Base-by-base conservation (phyloP, 106 monocot genomes). In the Dactylorhiza incarnata region DNA sequence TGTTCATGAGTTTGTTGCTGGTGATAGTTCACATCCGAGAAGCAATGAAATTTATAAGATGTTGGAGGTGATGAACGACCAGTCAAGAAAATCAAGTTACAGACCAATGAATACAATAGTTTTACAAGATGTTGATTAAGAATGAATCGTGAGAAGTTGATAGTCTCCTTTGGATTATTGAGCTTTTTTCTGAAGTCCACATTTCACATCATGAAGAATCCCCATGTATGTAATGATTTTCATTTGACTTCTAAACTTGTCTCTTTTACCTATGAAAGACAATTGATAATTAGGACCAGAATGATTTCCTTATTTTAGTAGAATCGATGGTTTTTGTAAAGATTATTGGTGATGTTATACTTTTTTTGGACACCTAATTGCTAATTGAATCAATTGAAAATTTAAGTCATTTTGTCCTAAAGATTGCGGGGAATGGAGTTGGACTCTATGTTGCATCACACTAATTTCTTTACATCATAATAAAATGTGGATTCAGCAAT, bases 1-100 rank as follows among this genome's bases (percentile, higher is more conserved):
- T 3, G 71, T 88, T n/a, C 26, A 84, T 75, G 80, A 82, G 77
- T 88, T 87, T 62, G 54, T 80, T 23, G 79, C 84, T 43, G 77
- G 79, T 22, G 87, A 88, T 20, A 80, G 73, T 16, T 80, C 77
- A 6, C 79, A 84, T 24, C 76, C 80, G 2, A 82, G 72, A 29
- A 55, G 63, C 14, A 70, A 62, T 49, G 80, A 86, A 50, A 86
- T 86, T 11, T 83, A 83, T 47, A 74, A 59, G 26, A 83, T 80
- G 80, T 29, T 77, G 10, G 59, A 5, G 17, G 86, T 77, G 49
- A 79, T 87, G 73, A 71, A 79, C 48, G 74, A 25, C 29, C 46
- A 53, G 8, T 15, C 82, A 29, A 82, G 74, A 74, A 20, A 71
- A 48, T 67, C 58, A 43, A 84, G 84, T 45, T 84, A 79, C 46